phyloP scores from a whole-genome alignment of 306 rosid species.

The Spatholobus suberectus region DNA sequence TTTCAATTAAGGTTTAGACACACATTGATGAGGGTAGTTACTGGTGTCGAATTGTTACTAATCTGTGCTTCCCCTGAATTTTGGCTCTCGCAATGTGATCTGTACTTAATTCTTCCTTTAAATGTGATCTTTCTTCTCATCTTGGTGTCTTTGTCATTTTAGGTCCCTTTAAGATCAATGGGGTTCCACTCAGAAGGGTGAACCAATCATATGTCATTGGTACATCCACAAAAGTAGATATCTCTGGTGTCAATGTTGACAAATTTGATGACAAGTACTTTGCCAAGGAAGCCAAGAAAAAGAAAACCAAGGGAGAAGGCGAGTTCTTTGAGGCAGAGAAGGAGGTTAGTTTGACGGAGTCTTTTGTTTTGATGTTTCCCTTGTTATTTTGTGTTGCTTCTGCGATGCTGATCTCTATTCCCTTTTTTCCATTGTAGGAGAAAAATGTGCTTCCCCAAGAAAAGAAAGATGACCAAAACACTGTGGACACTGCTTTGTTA shows the following conservation, averaged over 20 bases:
- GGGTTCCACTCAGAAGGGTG: constrained; percentile 73
- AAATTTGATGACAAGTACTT: constrained; percentile 67
- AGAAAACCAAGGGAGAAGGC: constrained; percentile 63
- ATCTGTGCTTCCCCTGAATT: too few relatives aligned
- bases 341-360: constrained; percentile 52
- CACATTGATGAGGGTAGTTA: background rate
- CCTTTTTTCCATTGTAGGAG: constrained; percentile 48
- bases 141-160: background rate
- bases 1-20: background rate
- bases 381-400: background rate
- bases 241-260: constrained; percentile 51
- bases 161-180: constrained; percentile 72
- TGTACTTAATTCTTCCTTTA: background rate
- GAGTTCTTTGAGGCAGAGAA: constrained; percentile 64
- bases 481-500: constrained; percentile 61
- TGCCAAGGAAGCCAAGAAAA: constrained; percentile 51
- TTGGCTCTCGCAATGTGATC: background rate
- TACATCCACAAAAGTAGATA: constrained; percentile 64
- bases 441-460: constrained; percentile 66
- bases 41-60: background rate
- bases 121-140: background rate
- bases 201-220: constrained; percentile 66
- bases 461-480: constrained; percentile 76
- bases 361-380: too few relatives aligned
- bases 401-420: background rate